Conservation (phyloP, 2,329 filamentous ascomycete species). For the Cryphonectria parasitica region DNA sequence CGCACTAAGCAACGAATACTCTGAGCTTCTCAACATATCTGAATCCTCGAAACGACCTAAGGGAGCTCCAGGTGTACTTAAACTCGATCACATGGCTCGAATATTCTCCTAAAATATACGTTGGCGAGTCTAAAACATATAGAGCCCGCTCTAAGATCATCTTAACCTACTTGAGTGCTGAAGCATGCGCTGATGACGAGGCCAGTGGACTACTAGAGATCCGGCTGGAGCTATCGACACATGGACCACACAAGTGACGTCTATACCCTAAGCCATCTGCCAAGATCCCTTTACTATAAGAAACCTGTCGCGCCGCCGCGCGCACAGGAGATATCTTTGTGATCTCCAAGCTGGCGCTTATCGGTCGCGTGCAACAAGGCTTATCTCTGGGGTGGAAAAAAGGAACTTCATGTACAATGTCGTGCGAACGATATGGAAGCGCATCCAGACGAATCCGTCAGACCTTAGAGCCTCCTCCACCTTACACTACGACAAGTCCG, state of each 20-base stretch:
- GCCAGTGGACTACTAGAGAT: not conserved
- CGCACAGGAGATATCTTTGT: not conserved
- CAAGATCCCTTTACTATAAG: not conserved
- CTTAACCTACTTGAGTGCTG: not conserved
- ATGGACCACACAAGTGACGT: not conserved
- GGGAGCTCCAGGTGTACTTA: too few species aligned
- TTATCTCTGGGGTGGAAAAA: not conserved
- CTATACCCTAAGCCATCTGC: not conserved
- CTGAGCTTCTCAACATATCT: not conserved
- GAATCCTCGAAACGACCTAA: not conserved
- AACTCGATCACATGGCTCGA: too few species aligned
- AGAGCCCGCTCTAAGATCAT: not conserved
- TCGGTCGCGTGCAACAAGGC: not conserved
- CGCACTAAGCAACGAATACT: too few species aligned
- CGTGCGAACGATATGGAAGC: not conserved
- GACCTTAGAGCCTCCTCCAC: not conserved
- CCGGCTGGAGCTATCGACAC: not conserved
- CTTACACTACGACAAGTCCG: not conserved
- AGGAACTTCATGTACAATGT: not conserved
- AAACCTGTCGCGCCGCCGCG: not conserved
- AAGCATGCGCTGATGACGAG: too few species aligned
- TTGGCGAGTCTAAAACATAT: not conserved
- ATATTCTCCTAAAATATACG: accelerated
- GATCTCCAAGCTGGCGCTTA: not conserved
- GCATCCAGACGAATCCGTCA: not conserved